Percentiles rank a stretch among this genome's conserved stretches.
phyloP scores from a whole-genome alignment of 371 early-diverging fungal genomes.

The Mortierella polycephala region DNA sequence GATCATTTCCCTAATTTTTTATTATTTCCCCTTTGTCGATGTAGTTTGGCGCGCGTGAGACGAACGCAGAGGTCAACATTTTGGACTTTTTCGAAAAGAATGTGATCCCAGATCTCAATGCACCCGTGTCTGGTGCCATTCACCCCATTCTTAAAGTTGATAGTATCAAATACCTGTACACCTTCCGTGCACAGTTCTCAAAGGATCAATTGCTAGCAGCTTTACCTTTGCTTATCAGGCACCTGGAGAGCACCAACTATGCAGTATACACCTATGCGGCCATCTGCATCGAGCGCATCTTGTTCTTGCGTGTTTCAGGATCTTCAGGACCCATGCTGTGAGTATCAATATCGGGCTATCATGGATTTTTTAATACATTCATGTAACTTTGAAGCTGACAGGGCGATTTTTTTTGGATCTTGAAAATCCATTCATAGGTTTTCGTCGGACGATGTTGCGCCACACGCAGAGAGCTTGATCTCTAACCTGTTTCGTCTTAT shows the following conservation, averaged over 20 bases:
- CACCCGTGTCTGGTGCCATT: slow-evolving; percentile 72
- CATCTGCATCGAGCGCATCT: slow-evolving; percentile 89
- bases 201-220: slow-evolving; percentile 81
- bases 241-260: slow-evolving; percentile 80
- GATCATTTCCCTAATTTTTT: not conserved
- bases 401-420: not conserved
- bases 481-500: slow-evolving; percentile 81
- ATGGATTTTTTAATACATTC: not conserved
- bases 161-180: slow-evolving; percentile 91
- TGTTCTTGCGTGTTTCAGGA: slow-evolving; percentile 82
- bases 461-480: slow-evolving; percentile 75
- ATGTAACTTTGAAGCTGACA: too few species aligned
- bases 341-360: not conserved
- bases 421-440: slow-evolving; percentile 59
- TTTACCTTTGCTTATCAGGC: slow-evolving; percentile 83
- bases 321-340: slow-evolving; percentile 65
- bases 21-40: slow-evolving; percentile 5
- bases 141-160: slow-evolving; percentile 94
- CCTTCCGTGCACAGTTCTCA: slow-evolving; percentile 91
- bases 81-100: slow-evolving; percentile 85
- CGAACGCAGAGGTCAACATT: slow-evolving; percentile 83
- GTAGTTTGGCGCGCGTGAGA: slow-evolving; percentile 82
- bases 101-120: slow-evolving; percentile 84
- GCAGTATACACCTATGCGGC: slow-evolving; percentile 95
- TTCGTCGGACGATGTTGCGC: slow-evolving; percentile 74